These are phyloP conservation scores for Diaporthe vaccinii DNA, from an alignment of 2,329 filamentous ascomycete genomes.

Conservation along the genomic window DNA sequence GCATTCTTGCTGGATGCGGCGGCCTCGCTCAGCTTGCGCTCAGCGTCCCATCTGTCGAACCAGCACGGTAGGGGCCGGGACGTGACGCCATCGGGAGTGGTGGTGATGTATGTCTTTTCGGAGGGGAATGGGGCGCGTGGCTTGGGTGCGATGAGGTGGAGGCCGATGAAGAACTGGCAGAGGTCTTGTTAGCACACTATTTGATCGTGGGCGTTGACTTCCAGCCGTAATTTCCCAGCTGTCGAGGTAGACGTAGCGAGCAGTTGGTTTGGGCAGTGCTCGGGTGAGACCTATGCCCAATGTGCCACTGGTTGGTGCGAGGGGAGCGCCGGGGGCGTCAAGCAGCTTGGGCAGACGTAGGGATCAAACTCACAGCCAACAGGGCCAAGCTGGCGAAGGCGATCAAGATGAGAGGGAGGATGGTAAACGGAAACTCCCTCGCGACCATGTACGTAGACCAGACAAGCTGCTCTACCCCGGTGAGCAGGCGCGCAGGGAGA, in stretches of 20 bases:
- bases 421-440: conserved; percentile 55
- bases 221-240: neutral
- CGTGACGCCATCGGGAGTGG: conserved; percentile 72
- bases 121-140: conserved; percentile 81
- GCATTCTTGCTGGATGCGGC: conserved; percentile 54
- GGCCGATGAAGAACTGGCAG: conserved; percentile 74
- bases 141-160: conserved; percentile 83
- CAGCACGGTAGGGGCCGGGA: conserved; percentile 81
- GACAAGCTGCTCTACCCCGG: conserved; percentile 53
- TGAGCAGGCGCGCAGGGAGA: conserved; percentile 40
- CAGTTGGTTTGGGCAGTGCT: neutral
- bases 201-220: neutral
- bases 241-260: too few relatives aligned
- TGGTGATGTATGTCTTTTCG: conserved; percentile 89
- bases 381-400: conserved; percentile 52
- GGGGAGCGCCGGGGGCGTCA: too few relatives aligned
- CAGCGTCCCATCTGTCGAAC: conserved; percentile 81
- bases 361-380: conserved; percentile 52
- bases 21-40: conserved; percentile 65
- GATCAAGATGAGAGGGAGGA: conserved; percentile 54
- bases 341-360: neutral
- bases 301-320: neutral
- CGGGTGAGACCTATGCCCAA: neutral
- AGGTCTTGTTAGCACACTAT: neutral
- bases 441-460: conserved; percentile 53